A percentile compares a stretch with the other conserved stretches of the same genome.
Evolutionary conservation across 345 rosid species (phyloP).

Genomic region (Moricandia moricandioides): DNA sequence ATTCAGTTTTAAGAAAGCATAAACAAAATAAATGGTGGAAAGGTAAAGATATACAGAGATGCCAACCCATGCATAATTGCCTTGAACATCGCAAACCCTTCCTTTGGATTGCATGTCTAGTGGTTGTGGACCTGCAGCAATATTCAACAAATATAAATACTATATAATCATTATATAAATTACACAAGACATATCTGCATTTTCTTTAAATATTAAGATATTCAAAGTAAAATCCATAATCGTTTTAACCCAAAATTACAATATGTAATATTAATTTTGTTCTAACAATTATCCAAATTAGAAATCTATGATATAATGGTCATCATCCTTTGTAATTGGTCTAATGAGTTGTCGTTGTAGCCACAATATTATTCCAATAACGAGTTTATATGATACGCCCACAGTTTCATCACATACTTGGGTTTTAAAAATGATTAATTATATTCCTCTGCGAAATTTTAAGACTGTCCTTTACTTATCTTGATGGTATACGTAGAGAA

Average conservation of each 20-base stretch:
- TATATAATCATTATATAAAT: neutral
- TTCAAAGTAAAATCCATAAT: too few relatives aligned
- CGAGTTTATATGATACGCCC: conserved; percentile 28
- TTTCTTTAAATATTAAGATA: neutral
- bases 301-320: too few relatives aligned
- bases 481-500: neutral
- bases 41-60: conserved; percentile 17
- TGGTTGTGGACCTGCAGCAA: conserved; percentile 32
- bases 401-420: conserved; percentile 23
- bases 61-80: conserved; percentile 41
- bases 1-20: neutral
- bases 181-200: conserved; percentile 24
- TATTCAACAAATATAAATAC: neutral
- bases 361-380: conserved; percentile 14
- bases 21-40: neutral
- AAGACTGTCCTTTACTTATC: neutral
- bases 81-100: conserved; percentile 33
- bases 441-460: neutral
- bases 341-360: too few relatives aligned
- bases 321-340: too few relatives aligned
- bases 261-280: too few relatives aligned
- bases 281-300: too few relatives aligned
- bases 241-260: too few relatives aligned
- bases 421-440: neutral
- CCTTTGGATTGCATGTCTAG: conserved; percentile 32